phyloP scores from a whole-genome alignment of 2,329 filamentous ascomycete genomes.

The Alternaria arborescens region DNA sequence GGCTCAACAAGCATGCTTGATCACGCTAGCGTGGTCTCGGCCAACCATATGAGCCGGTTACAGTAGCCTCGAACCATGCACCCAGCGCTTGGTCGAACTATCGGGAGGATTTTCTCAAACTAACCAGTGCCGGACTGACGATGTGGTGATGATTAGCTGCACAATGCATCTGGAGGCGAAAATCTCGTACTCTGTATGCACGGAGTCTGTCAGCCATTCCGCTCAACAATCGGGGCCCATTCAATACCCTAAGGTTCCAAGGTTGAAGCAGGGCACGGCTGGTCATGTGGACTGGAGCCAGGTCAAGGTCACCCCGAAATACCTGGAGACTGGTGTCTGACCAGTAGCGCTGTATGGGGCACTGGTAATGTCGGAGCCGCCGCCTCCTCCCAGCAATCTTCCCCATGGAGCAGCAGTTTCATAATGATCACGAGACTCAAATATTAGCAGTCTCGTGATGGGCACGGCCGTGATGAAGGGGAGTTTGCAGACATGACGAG shows the following conservation, averaged over 20 bases:
- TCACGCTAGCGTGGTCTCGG: conserved; percentile 24
- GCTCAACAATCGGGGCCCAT: conserved; percentile 12
- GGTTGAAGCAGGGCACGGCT: conserved; percentile 3
- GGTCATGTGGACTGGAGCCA: conserved; percentile 6
- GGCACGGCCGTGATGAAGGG: background rate
- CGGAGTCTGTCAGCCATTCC: conserved; percentile 8
- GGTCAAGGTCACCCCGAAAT: conserved; percentile 2
- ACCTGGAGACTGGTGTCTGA: background rate
- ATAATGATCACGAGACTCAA: background rate
- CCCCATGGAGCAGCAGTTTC: conserved; percentile 1
- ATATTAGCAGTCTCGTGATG: background rate
- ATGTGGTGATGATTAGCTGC: background rate
- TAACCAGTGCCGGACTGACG: conserved; percentile 8
- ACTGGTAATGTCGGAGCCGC: background rate
- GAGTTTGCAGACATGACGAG: background rate
- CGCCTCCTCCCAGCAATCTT: background rate
- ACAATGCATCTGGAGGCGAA: conserved; percentile 13
- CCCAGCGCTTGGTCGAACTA: conserved; percentile 31
- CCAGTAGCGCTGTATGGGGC: conserved; percentile 7
- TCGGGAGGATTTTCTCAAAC: conserved; percentile 30
- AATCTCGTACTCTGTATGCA: conserved; percentile 2
- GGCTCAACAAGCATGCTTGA: conserved; percentile 41
- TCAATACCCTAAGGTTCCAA: background rate
- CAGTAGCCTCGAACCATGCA: conserved; percentile 7
- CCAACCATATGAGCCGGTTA: conserved; percentile 18